A percentile compares a stretch with the other conserved stretches of the same genome.
Conservation (phyloP, 257 asterid genomes). For the Solanum medicagineum region DNA sequence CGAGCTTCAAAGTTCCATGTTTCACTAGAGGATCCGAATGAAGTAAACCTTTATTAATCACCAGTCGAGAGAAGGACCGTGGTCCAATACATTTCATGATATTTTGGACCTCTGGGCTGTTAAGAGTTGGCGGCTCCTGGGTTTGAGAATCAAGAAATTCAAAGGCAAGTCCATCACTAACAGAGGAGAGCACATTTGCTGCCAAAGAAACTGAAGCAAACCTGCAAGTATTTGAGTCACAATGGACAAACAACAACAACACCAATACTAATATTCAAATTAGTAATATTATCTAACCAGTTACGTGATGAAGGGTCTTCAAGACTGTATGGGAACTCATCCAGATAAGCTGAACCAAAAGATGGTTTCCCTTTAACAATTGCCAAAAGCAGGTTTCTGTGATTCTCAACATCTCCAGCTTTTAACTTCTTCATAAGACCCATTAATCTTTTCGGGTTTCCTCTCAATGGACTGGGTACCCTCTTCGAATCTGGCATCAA, state of each 20-base stretch:
- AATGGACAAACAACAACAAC: constrained; percentile 6
- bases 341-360: constrained; percentile 72
- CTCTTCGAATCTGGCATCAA: constrained; percentile 77
- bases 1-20: constrained; percentile 72
- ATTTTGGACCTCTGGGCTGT: constrained; percentile 38
- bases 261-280: neutral
- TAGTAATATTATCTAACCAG: constrained; percentile 42
- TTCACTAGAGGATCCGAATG: constrained; percentile 62
- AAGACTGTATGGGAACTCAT: constrained; percentile 71
- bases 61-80: constrained; percentile 45
- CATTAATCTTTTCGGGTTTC: constrained; percentile 66
- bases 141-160: constrained; percentile 19
- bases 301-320: constrained; percentile 67
- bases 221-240: constrained; percentile 63
- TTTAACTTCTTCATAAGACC: constrained; percentile 77
- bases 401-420: constrained; percentile 56
- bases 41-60: constrained; percentile 71
- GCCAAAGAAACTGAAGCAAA: constrained; percentile 66
- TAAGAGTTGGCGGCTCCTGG: constrained; percentile 26
- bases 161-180: constrained; percentile 44
- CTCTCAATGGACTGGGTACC: constrained; percentile 60
- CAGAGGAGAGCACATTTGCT: constrained; percentile 69
- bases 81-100: constrained; percentile 67
- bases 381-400: constrained; percentile 56
- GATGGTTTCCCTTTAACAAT: constrained; percentile 61